Base-by-base conservation (phyloP, 805 yeast genomes). In the Candida quercuum region DNA sequence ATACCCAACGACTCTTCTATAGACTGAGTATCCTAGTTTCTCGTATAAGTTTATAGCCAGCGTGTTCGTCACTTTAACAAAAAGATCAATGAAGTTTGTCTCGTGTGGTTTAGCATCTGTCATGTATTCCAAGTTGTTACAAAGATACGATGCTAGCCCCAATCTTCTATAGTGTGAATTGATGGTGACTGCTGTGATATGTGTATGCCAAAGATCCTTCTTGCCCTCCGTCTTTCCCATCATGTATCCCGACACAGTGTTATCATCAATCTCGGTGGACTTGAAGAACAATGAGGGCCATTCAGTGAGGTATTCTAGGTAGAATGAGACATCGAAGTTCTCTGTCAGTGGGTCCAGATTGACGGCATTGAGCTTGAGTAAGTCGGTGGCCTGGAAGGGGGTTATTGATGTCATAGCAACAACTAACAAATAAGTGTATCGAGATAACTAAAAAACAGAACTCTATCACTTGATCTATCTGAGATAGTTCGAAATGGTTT, bases 181-280 rank as follows among this genome's bases (percentile, higher is more conserved):
- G 1, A 93, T 83, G 0, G 98, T 88, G 4, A 93, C 96, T 0
- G 99, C 98, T 0, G 98, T 87, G 35, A 93, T 88, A 59, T 93
- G 99, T 1, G 95, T 77, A 55, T 93, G 99, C 96, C 97, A 91
- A 42, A 88, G 93, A 33, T 71, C 76, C 5, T 72, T 76, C 26
- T 67, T 67, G 0, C 99, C 99, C 58, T 93, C 99, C 1, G 95
- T 81, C 59, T 93, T 93, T n/a, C 94, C 98, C 78, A 93, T 78
- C 95, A 93, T 81, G 56, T 84, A 83, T 1, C 89, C 91, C 24
- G 85, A 63, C 5, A 57, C 45, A 6, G 29, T 31, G n/a, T 52
- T 44, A 42, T 60, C 59, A 0, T 66, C 60, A 12, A 65, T 52
- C 45, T 74, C 80, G 2, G 63, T 64, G 10, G 89, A 76, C 56